A percentile compares a stretch with the other conserved stretches of the same genome.
These are phyloP conservation scores for Calocybe gambosa DNA, from an alignment of 1,284 basidiomycete species.

Conservation along the genomic window DNA sequence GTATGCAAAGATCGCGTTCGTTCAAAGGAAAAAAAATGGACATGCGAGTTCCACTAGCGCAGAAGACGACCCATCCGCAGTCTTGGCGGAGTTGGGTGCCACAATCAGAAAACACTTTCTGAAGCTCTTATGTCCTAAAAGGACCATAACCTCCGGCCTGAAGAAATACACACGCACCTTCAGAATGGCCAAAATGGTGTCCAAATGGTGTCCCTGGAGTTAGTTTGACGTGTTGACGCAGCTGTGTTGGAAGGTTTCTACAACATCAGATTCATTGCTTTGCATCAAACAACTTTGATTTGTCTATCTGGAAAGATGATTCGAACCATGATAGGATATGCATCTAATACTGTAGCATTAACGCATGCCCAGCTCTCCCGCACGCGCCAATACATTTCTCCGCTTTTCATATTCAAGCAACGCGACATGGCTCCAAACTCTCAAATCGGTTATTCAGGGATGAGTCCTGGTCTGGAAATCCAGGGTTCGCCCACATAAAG, in stretches of 20 bases:
- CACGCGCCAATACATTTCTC: not conserved
- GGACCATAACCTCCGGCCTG: conserved; percentile 9
- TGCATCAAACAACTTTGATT: conserved; percentile 21
- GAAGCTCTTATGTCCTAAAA: conserved; percentile 4
- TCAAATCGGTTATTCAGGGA: conserved; percentile 16
- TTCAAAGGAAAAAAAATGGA: not conserved
- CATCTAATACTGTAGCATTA: not conserved
- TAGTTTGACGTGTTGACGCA: conserved; percentile 25
- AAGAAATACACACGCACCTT: conserved; percentile 1
- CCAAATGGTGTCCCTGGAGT: conserved; percentile 26
- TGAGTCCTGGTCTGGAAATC: conserved; percentile 10
- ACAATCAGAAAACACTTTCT: conserved; percentile 27
- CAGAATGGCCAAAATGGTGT: conserved; percentile 12
- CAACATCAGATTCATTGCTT: conserved; percentile 16
- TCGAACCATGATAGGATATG: not conserved
- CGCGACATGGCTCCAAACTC: not conserved
- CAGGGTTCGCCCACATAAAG: conserved; percentile 3
- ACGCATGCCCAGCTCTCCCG: not conserved
- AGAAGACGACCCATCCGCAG: conserved; percentile 2
- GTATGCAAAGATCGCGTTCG: not conserved
- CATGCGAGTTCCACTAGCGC: conserved; percentile 1
- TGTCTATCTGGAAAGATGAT: not conserved
- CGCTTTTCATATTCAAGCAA: not conserved
- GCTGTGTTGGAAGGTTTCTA: conserved; percentile 20
- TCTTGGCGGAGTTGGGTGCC: conserved; percentile 21